Evolutionary conservation across 805 yeast genomes (phyloP).

Genomic region (Blastobotrys chiropterorum): DNA sequence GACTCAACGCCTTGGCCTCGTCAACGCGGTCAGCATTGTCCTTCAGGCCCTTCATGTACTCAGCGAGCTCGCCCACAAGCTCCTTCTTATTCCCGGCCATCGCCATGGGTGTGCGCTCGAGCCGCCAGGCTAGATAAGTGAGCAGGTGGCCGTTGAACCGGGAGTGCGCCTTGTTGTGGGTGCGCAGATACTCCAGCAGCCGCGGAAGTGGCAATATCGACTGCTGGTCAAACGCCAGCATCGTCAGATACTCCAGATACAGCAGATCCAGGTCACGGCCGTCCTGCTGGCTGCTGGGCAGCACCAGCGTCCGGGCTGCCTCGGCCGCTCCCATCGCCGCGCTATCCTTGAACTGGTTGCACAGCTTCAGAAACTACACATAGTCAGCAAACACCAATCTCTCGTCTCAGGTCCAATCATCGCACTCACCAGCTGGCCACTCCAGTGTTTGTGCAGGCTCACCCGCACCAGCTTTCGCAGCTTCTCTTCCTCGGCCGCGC

Average conservation of each 20-base stretch:
- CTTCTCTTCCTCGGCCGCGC: conserved; percentile 12
- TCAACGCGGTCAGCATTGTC: background rate
- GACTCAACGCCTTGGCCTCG: conserved; percentile 4
- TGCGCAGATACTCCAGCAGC: conserved; percentile 13
- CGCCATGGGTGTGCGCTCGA: background rate
- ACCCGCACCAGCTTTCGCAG: conserved; percentile 17
- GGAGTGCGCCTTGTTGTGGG: background rate
- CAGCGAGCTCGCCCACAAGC: too few relatives aligned
- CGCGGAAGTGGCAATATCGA: conserved; percentile 20
- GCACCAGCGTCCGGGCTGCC: conserved; percentile 3
- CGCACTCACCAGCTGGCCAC: conserved; percentile 11
- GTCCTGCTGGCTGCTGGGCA: background rate
- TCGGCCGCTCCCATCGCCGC: conserved; percentile 4
- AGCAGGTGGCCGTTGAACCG: background rate
- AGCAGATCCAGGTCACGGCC: conserved; percentile 17
- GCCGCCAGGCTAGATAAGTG: background rate
- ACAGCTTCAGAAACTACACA: conserved; percentile 22
- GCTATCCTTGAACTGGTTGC: conserved; percentile 27
- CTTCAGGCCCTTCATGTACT: conserved; percentile 2
- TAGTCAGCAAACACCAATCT: background rate
- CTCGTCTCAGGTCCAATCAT: too few relatives aligned
- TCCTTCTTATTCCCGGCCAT: too few relatives aligned
- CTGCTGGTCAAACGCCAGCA: conserved; percentile 21
- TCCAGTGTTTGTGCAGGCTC: conserved; percentile 17
- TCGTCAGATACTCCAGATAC: conserved; percentile 25